phyloP scores from a whole-genome alignment of 129 eudicot species.

The Scalesia atractyloides region DNA sequence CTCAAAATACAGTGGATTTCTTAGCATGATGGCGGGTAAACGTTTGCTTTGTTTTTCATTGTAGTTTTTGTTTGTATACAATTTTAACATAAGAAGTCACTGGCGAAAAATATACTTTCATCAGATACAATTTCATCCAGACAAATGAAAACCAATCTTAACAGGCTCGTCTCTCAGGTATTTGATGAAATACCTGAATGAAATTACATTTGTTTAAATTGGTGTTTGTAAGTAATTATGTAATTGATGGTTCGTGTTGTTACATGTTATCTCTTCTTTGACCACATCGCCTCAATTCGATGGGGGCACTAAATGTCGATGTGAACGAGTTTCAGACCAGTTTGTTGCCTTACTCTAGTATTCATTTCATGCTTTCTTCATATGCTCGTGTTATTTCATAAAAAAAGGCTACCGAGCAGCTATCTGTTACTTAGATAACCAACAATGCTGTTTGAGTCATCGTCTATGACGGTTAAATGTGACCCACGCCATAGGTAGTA shows the following conservation, averaged over 20 bases:
- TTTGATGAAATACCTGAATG: constrained; percentile 17
- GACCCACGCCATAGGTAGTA: constrained; percentile 77
- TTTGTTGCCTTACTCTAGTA: constrained; percentile 72
- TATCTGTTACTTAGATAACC: constrained; percentile 72
- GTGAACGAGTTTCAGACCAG: constrained; percentile 81
- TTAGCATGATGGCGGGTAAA: constrained; percentile 61
- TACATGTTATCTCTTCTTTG: constrained; percentile 61
- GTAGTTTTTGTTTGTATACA: too few species aligned
- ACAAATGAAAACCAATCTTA: constrained; percentile 44
- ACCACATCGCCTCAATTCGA: constrained; percentile 69
- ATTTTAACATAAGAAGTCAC: too few species aligned
- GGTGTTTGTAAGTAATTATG: background rate
- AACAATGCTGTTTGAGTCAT: constrained; percentile 73
- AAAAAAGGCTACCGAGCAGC: constrained; percentile 74
- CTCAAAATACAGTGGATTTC: constrained; percentile 54
- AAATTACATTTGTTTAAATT: background rate
- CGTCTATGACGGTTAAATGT: constrained; percentile 81
- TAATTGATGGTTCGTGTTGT: background rate
- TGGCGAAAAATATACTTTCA: too few species aligned
- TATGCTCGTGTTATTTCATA: constrained; percentile 71
- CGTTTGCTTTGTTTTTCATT: too few species aligned
- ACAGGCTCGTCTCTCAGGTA: constrained; percentile 75
- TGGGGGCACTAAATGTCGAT: constrained; percentile 76
- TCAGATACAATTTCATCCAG: too few species aligned
- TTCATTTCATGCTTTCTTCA: constrained; percentile 77